These are phyloP conservation scores for Penicillium diatomitis DNA, from an alignment of 495 filamentous ascomycete genomes.

Conservation along the genomic window DNA sequence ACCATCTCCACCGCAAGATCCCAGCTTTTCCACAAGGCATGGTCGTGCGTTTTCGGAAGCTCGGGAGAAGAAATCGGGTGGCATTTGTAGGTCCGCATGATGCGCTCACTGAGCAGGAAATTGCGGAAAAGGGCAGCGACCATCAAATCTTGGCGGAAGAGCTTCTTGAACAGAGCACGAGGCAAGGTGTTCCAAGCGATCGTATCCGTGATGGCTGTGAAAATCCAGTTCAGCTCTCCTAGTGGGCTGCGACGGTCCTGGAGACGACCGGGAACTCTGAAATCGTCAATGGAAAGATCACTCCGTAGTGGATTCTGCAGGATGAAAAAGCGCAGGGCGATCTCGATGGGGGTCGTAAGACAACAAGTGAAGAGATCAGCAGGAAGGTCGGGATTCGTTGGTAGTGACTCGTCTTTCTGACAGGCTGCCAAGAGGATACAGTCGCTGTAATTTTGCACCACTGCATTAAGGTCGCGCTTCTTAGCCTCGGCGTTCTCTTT, in stretches of 20 bases:
- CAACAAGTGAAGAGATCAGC: constrained; percentile 96
- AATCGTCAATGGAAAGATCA: constrained; percentile 66
- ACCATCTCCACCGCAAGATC: constrained; percentile 96
- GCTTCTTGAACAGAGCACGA: constrained; percentile 83
- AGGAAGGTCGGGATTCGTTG: constrained; percentile 91
- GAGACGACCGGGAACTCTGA: constrained; percentile 68
- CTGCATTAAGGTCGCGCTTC: constrained; percentile 62
- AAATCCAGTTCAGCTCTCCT: constrained; percentile 98
- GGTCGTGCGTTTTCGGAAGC: constrained; percentile 84
- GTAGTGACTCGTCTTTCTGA: constrained; percentile 77
- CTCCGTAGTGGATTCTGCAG: constrained; percentile 81
- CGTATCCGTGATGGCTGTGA: constrained; percentile 97
- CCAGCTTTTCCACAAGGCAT: constrained; percentile 96
- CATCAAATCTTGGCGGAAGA: constrained; percentile 98
- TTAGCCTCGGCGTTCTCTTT: constrained; percentile 67
- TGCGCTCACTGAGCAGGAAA: constrained; percentile 86
- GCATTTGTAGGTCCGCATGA: constrained; percentile 93
- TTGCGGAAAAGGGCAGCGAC: constrained; percentile 94
- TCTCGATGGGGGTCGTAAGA: constrained; percentile 92
- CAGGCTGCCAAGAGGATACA: constrained; percentile 93
- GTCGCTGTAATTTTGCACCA: constrained; percentile 59
- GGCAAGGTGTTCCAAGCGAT: constrained; percentile 96
- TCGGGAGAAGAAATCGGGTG: constrained; percentile 82
- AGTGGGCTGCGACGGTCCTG: constrained; percentile 92
- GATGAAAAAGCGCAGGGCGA: constrained; percentile 90